Evolutionary conservation across 116 monocot species (phyloP), one percentile per base, ranked within the genome.

Genomic region (Cymodocea nodosa): DNA sequence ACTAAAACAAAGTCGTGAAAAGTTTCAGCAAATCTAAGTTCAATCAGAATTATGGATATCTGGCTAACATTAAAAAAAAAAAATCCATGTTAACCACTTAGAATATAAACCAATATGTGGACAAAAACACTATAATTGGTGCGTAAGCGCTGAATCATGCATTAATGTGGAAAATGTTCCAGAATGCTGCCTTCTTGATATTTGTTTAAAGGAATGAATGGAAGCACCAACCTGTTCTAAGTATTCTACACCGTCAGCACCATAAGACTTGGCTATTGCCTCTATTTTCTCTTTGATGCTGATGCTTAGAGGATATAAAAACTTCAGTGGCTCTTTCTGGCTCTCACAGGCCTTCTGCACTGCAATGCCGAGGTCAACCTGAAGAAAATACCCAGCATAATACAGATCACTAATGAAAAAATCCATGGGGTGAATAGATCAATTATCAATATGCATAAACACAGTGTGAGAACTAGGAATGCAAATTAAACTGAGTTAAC

Each of bases 301-400:
- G 30, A 77, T 57, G 18, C 88, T 85, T 35, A 97, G 68, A 61
- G 91, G 88, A 79, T 91, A 97, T 64, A 97, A 73, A 76, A 91
- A 91, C 53, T 70, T 90, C 64, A 97, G 18, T 15, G 81, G 65
- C 58, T 81, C 68, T 9, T 61, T 74, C 65, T 85, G 85, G 60
- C 69, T 83, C 69, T 91, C 91, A 51, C 91, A 91, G 50, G 97
- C 97, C 55, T 68, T 87, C 70, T 88, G 88, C 67, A 97, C 91
- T 40, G 97, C 91, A 63, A 88, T 70, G 12, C 97, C 97, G 59
- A 97, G 97, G 50, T 97, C 87, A 78, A 97, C 85, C 97, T 91
- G 78, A 35, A 77, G 35, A 76, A 68, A 57, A 48, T 55, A 3
- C 13, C 23, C 63, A 22, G 11, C 24, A 54, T 49, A 50, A 11